These are phyloP conservation scores for Capronia americana DNA, from an alignment of 2,329 filamentous ascomycete species.

Conservation along the genomic window DNA sequence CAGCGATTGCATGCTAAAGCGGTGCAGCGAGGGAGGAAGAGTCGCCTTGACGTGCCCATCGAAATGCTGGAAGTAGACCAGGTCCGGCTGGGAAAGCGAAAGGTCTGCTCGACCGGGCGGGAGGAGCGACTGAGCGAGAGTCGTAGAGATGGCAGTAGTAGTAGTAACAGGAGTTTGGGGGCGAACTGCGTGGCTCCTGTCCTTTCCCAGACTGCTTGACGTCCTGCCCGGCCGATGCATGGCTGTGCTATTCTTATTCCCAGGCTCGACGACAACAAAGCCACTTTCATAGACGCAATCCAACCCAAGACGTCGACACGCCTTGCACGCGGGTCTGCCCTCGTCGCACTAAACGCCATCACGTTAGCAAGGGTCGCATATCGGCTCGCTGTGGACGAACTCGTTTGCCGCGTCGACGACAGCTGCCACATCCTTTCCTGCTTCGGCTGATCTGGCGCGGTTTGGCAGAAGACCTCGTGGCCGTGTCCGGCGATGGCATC, in stretches of 20 bases:
- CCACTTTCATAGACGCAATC: conserved; percentile 15
- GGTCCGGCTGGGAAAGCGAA: not conserved
- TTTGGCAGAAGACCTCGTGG: not conserved
- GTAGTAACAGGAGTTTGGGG: too few relatives aligned
- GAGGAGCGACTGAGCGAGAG: too few relatives aligned
- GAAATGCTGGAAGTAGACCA: conserved; percentile 24
- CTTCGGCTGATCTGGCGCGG: not conserved
- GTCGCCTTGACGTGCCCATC: conserved; percentile 12
- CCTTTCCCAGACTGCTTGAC: not conserved
- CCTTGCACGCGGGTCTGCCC: conserved; percentile 14
- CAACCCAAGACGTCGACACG: conserved; percentile 17
- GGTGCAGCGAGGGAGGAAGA: conserved; percentile 3
- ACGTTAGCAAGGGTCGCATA: not conserved
- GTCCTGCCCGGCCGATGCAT: not conserved
- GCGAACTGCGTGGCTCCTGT: not conserved
- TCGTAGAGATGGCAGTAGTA: not conserved
- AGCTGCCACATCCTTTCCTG: not conserved
- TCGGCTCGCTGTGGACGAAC: not conserved
- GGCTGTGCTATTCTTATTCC: not conserved
- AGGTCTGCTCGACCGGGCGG: not conserved
- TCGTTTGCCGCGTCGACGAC: not conserved
- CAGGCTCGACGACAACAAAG: conserved; percentile 6
- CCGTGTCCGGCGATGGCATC: not conserved
- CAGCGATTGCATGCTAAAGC: not conserved
- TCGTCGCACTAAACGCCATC: conserved; percentile 28